phyloP scores from a whole-genome alignment of 148 eudicot species.

The Fagopyrum tataricum region DNA sequence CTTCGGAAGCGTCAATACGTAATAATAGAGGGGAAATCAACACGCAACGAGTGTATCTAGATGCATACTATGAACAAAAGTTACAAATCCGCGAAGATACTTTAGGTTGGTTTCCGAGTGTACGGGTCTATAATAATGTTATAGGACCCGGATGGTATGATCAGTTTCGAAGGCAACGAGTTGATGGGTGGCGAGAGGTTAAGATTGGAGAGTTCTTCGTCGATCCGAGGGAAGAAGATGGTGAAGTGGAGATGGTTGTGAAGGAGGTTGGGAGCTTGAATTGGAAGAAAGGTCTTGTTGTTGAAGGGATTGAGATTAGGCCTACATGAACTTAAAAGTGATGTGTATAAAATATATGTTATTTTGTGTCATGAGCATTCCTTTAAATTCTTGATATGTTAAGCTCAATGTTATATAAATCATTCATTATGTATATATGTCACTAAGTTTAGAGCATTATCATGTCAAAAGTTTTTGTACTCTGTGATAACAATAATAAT shows the following conservation, averaged over 20 bases:
- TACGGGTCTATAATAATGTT: too few species aligned
- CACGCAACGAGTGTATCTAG: background rate
- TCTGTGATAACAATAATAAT: too few species aligned
- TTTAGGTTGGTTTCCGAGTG: too few species aligned
- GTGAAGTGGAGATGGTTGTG: background rate
- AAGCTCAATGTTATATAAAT: too few species aligned
- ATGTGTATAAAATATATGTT: too few species aligned
- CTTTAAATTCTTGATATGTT: too few species aligned
- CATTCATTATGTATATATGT: too few species aligned
- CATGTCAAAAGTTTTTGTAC: too few species aligned
- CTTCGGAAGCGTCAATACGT: background rate
- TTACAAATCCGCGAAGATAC: background rate
- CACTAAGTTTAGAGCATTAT: too few species aligned
- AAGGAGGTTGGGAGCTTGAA: background rate
- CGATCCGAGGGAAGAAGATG: background rate
- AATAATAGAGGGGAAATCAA: background rate
- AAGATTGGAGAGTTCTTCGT: background rate
- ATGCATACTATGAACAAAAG: background rate
- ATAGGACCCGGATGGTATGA: background rate
- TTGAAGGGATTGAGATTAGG: conserved; percentile 6
- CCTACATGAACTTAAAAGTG: background rate
- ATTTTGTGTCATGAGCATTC: too few species aligned
- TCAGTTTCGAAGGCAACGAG: background rate
- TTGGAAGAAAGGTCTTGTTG: background rate
- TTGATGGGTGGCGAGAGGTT: background rate